These are phyloP conservation scores for Alternaria ventricosa DNA, from an alignment of 2,329 filamentous ascomycete genomes.

Conservation along the genomic window DNA sequence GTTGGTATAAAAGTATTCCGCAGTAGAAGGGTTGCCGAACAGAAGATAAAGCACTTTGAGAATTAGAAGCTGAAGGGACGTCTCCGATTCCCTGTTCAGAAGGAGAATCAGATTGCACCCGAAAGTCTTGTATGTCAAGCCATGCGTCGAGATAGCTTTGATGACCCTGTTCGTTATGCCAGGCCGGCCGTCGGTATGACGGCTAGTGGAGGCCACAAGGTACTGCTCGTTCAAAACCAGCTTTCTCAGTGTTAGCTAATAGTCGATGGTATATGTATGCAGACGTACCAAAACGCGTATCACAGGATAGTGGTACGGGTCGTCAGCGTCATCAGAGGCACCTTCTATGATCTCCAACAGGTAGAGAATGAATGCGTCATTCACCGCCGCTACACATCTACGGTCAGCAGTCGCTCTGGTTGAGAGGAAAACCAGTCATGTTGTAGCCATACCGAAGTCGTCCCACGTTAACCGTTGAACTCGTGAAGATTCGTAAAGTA, in stretches of 20 bases:
- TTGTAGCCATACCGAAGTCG: constrained; percentile 70
- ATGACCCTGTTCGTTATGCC: constrained; percentile 90
- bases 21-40: constrained; percentile 88
- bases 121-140: constrained; percentile 86
- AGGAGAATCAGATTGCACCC: constrained; percentile 96
- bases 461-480: constrained; percentile 80
- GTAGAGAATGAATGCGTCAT: constrained; percentile 81
- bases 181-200: constrained; percentile 47
- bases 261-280: background rate
- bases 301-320: constrained; percentile 94
- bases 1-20: constrained; percentile 99
- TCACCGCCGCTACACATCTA: constrained; percentile 57
- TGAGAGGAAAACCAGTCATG: background rate
- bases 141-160: constrained; percentile 84
- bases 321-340: constrained; percentile 82
- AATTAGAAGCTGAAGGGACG: constrained; percentile 92
- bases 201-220: constrained; percentile 72
- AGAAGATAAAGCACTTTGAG: constrained; percentile 93
- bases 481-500: constrained; percentile 95
- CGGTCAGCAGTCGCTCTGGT: background rate
- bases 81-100: constrained; percentile 91
- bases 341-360: constrained; percentile 89
- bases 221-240: constrained; percentile 98
- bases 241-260: constrained; percentile 53
- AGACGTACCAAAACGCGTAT: constrained; percentile 86